These are phyloP conservation scores for Lasiodiplodia sp. DNA, from an alignment of 2,329 filamentous ascomycete species.

Conservation along the genomic window DNA sequence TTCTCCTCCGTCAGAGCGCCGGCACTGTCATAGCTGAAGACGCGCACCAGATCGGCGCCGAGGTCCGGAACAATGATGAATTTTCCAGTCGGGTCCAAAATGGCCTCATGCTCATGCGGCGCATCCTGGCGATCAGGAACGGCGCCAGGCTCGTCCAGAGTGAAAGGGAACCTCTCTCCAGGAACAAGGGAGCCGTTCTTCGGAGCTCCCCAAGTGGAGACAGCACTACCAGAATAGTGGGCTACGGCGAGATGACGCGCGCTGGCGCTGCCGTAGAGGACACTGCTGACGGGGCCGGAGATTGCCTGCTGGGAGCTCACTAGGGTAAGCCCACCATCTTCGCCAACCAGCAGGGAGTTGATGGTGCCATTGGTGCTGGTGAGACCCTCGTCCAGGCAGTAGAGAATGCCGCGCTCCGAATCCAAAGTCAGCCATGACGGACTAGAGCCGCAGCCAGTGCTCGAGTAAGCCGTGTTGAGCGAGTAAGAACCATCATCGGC, in stretches of 20 bases:
- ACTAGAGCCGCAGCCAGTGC: slow-evolving; percentile 48
- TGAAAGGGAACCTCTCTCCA: slow-evolving; percentile 54
- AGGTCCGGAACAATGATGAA: slow-evolving; percentile 72
- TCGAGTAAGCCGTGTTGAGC: slow-evolving; percentile 44
- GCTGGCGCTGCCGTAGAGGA: slow-evolving; percentile 49
- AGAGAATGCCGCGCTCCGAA: slow-evolving; percentile 57
- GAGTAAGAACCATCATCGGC: slow-evolving; percentile 51
- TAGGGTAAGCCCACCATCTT: slow-evolving; percentile 49
- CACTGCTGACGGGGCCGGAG: slow-evolving; percentile 49
- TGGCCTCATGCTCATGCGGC: slow-evolving; percentile 69
- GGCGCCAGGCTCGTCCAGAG: slow-evolving; percentile 45
- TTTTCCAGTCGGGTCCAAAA: slow-evolving; percentile 69
- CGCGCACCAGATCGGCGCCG: slow-evolving; percentile 67
- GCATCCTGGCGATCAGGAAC: slow-evolving; percentile 59
- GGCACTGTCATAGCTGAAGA: slow-evolving; percentile 61
- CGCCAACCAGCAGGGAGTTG: slow-evolving; percentile 37
- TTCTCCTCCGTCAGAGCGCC: slow-evolving; percentile 55
- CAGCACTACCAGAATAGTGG: slow-evolving; percentile 50
- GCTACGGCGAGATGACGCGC: slow-evolving; percentile 50
- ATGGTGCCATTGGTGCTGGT: slow-evolving; percentile 58
- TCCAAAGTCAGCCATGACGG: slow-evolving; percentile 69
- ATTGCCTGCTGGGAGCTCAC: slow-evolving; percentile 45
- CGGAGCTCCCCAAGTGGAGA: slow-evolving; percentile 43
- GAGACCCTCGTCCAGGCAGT: slow-evolving; percentile 67
- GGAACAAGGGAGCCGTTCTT: slow-evolving; percentile 29